Evolutionary conservation across 2,329 filamentous ascomycete genomes (phyloP).

Genomic region (Fusarium cyanostomum): DNA sequence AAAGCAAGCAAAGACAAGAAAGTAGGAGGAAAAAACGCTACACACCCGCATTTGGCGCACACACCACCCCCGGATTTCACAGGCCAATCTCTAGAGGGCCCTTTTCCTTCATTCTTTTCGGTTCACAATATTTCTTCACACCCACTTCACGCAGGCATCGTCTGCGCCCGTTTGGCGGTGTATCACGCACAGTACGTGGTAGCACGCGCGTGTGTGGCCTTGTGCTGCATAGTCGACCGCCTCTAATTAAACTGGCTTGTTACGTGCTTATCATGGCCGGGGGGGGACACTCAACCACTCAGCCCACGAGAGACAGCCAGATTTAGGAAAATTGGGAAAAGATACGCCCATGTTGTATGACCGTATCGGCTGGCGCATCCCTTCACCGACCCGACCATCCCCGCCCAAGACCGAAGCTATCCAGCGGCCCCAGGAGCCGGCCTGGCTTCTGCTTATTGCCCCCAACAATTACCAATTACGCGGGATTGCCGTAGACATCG

Average conservation of each 20-base stretch:
- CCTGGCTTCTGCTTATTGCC: slow-evolving; percentile 18
- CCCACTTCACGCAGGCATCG: slow-evolving; percentile 26
- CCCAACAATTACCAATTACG: slow-evolving; percentile 18
- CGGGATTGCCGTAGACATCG: slow-evolving; percentile 10
- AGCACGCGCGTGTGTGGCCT: slow-evolving; percentile 25
- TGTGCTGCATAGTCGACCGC: slow-evolving; percentile 16
- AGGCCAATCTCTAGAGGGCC: slow-evolving; percentile 12
- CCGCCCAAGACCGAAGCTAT: slow-evolving; percentile 27
- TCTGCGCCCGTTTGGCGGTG: slow-evolving; percentile 34
- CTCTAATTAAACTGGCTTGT: slow-evolving; percentile 20
- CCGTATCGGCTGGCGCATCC: slow-evolving; percentile 8
- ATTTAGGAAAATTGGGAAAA: slow-evolving; percentile 12
- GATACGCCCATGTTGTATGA: slow-evolving; percentile 5
- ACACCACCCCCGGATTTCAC: slow-evolving; percentile 36
- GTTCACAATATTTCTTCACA: slow-evolving; percentile 32
- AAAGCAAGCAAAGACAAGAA: slow-evolving; percentile 15
- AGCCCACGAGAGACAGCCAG: slow-evolving; percentile 21
- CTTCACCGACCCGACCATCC: slow-evolving; percentile 37
- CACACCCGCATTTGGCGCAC: slow-evolving; percentile 29
- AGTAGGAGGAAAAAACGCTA: slow-evolving; percentile 10
- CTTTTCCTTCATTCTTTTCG: slow-evolving; percentile 20
- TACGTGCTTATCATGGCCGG: slow-evolving; percentile 29
- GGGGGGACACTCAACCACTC: slow-evolving; percentile 19
- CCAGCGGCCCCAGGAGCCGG: slow-evolving; percentile 13
- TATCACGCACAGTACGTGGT: slow-evolving; percentile 15